phyloP scores from a whole-genome alignment of 2,329 filamentous ascomycete species.

The Teratosphaeria zuluensis region DNA sequence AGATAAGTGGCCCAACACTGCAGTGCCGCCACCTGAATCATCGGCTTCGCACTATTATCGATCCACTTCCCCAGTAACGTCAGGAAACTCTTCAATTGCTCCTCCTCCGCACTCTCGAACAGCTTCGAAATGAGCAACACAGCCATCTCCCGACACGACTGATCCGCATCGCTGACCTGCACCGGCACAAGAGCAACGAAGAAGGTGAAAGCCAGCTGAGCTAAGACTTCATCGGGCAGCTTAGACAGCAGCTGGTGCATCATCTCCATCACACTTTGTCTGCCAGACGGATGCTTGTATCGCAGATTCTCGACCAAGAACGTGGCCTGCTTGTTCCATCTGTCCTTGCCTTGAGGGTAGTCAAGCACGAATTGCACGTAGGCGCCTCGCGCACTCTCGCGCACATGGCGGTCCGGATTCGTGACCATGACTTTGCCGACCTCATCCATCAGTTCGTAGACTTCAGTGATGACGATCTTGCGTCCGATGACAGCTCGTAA shows the following conservation, averaged over 20 bases:
- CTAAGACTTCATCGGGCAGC: slow-evolving; percentile 68
- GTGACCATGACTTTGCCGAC: slow-evolving; percentile 90
- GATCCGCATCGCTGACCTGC: slow-evolving; percentile 78
- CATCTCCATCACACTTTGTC: slow-evolving; percentile 87
- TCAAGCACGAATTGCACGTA: slow-evolving; percentile 93
- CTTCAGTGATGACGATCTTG: slow-evolving; percentile 71
- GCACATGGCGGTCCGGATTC: slow-evolving; percentile 80
- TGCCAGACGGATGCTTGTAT: slow-evolving; percentile 79
- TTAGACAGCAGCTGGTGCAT: slow-evolving; percentile 80
- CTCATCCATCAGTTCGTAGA: slow-evolving; percentile 87
- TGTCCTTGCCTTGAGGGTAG: slow-evolving; percentile 82
- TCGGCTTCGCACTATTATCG: slow-evolving; percentile 60
- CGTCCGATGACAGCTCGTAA: slow-evolving; percentile 76
- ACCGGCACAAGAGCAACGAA: slow-evolving; percentile 82
- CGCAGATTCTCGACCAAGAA: slow-evolving; percentile 87
- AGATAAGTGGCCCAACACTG: slow-evolving; percentile 79
- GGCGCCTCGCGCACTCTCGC: slow-evolving; percentile 76
- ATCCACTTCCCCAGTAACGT: slow-evolving; percentile 65
- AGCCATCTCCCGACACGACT: slow-evolving; percentile 75
- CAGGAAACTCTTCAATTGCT: slow-evolving; percentile 61
- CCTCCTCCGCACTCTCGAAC: slow-evolving; percentile 67
- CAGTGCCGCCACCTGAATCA: slow-evolving; percentile 63
- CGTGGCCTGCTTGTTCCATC: slow-evolving; percentile 79
- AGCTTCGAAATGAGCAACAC: slow-evolving; percentile 69
- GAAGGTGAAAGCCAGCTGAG: slow-evolving; percentile 69